phyloP scores from a whole-genome alignment of 2,329 filamentous ascomycete species.

The Sporothrix protearum region DNA sequence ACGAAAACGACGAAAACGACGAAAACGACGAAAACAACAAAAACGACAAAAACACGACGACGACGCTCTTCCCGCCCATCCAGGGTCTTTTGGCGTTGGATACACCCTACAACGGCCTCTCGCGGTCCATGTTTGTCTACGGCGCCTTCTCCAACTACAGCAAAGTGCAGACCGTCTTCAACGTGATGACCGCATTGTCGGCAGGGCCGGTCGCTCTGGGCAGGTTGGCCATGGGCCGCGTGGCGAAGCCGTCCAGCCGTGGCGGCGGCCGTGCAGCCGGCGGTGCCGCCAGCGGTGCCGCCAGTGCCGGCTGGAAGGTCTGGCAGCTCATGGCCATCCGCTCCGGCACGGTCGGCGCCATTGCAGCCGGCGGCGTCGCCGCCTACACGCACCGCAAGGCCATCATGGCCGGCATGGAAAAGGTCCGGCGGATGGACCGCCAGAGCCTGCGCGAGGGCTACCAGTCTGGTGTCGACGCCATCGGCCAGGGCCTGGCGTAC shows the following conservation, averaged over 20 bases:
- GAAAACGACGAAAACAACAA: not conserved
- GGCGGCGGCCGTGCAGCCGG: conserved; percentile 27
- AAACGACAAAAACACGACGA: not conserved
- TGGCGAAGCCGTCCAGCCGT: not conserved
- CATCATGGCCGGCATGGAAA: conserved; percentile 51
- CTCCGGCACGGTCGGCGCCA: conserved; percentile 76
- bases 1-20: conserved; percentile 47
- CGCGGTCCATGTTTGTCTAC: conserved; percentile 58
- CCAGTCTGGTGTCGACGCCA: conserved; percentile 46
- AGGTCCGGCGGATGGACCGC: conserved; percentile 46
- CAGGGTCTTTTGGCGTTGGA: conserved; percentile 80
- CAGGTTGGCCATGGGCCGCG: not conserved
- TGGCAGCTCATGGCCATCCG: conserved; percentile 69
- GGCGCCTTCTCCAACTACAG: conserved; percentile 58
- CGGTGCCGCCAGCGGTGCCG: conserved; percentile 28
- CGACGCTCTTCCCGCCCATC: conserved; percentile 69
- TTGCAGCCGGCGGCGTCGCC: conserved; percentile 74
- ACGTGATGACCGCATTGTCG: conserved; percentile 53
- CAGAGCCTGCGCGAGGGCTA: conserved; percentile 49
- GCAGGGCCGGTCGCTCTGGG: conserved; percentile 46
- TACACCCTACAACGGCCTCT: conserved; percentile 72
- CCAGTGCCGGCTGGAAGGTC: conserved; percentile 43
- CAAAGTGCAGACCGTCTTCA: conserved; percentile 55
- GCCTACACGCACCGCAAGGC: conserved; percentile 74
- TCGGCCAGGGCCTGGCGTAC: conserved; percentile 54